Percentiles rank a stretch among this genome's conserved stretches.
Conservation (phyloP, 495 filamentous ascomycete genomes). For the Aspergillus campestris region DNA sequence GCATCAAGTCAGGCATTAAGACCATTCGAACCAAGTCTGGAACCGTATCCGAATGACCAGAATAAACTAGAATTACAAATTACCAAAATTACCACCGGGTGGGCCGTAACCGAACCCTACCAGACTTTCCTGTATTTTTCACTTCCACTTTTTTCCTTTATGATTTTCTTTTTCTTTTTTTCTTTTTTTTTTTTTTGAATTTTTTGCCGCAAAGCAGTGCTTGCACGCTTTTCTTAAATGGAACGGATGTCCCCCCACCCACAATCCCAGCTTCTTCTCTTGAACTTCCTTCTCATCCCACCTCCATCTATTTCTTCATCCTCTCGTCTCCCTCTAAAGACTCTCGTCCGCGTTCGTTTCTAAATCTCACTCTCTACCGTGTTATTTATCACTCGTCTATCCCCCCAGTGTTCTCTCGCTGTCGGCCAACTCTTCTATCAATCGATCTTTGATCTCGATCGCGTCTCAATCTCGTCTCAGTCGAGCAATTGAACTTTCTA, state of each 20-base stretch:
- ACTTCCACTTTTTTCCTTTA: not conserved
- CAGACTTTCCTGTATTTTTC: not conserved
- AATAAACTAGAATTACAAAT: too few species aligned
- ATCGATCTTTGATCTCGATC: conserved; percentile 2
- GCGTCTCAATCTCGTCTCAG: not conserved
- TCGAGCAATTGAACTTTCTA: not conserved
- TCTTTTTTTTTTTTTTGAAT: not conserved
- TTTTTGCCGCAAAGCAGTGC: not conserved
- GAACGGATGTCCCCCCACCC: conserved; percentile 13
- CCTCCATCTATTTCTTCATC: conserved; percentile 3
- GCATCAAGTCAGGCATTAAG: too few species aligned
- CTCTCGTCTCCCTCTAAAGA: conserved; percentile 3
- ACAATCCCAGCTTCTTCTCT: conserved; percentile 9
- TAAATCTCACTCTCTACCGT: not conserved
- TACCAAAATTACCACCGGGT: too few species aligned
- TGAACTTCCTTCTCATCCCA: conserved; percentile 12
- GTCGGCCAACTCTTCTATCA: not conserved
- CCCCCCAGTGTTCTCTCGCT: not conserved
- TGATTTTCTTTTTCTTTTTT: not conserved
- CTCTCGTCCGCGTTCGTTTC: conserved; percentile 1
- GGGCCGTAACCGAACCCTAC: too few species aligned
- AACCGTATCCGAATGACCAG: too few species aligned
- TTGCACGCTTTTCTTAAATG: conserved; percentile 8
- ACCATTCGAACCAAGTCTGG: too few species aligned
- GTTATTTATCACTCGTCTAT: too few species aligned